Percentiles rank a stretch among this genome's conserved stretches.
These are phyloP conservation scores for Barnettozyma sucrosica DNA, from an alignment of 805 yeast species.

Conservation along the genomic window DNA sequence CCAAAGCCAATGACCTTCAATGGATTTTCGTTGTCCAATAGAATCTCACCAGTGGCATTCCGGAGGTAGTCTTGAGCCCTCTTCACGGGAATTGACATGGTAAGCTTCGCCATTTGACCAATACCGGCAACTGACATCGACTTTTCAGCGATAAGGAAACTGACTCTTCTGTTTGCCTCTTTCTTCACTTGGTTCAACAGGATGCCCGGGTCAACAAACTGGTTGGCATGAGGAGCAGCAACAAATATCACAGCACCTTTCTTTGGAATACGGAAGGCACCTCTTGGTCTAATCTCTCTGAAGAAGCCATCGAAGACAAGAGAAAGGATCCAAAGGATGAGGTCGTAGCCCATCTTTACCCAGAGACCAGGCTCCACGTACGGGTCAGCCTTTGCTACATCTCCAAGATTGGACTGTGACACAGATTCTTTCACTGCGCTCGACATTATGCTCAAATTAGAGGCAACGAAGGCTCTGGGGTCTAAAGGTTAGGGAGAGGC, in stretches of 20 bases:
- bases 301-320: conserved; percentile 64
- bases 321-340: conserved; percentile 44
- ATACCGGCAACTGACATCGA: conserved; percentile 62
- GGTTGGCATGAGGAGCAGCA: conserved; percentile 97
- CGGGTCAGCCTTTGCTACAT: neutral
- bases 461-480: neutral
- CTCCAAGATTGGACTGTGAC: neutral
- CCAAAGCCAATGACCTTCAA: conserved; percentile 54
- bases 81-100: conserved; percentile 83
- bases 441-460: neutral
- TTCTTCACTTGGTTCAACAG: conserved; percentile 74
- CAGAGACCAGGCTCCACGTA: conserved; percentile 28
- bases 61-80: conserved; percentile 85
- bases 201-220: conserved; percentile 74
- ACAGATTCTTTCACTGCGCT: neutral
- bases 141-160: conserved; percentile 80
- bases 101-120: conserved; percentile 70
- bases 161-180: conserved; percentile 60
- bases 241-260: conserved; percentile 87
- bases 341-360: conserved; percentile 42
- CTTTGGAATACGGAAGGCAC: conserved; percentile 66
- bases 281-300: conserved; percentile 83
- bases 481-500: too few species aligned
- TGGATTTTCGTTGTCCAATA: conserved; percentile 48
- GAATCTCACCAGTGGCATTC: conserved; percentile 62